Base-by-base conservation (phyloP, 1,139 yeast genomes). In the Protomyces inundatus region DNA sequence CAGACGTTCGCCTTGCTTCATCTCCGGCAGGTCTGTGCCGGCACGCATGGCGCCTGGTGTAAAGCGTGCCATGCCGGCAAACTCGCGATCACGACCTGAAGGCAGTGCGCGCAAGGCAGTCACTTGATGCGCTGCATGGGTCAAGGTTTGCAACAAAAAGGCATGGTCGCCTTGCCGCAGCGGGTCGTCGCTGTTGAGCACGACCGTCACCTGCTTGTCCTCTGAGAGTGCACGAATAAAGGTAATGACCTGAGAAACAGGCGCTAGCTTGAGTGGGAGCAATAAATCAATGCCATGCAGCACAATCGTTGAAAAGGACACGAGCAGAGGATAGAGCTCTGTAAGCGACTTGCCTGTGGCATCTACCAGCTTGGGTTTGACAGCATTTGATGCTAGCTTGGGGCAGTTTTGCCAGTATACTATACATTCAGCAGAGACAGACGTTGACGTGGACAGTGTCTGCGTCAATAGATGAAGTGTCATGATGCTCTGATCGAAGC, bases 31-130 rank as follows among this genome's bases (percentile, higher is more conserved):
- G 35, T 32, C 14, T 4, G 52, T 3, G 10, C 39, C 48, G 36
- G 48, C 16, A 16, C 16, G 30, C 33, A 30, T n/a, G 35, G 56
- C 62, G 23, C 62, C 48, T 5, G 48, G 50, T n/a, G 53, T 37
- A 14, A 52, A 51, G 30, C 62, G 39, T 23, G 37, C 62, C 62
- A 58, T 58, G 39, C 62, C 62, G 10, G 62, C 62, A 34, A 40
- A 58, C 35, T 58, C 62, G 40, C 36, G 14, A 40, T 58, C 62
- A 3, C 62, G 39, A 16, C 62, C 62, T 33, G 56, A 51, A 14
- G 62, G 62, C 32, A 58, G 45, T 6, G 52, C 52, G 4, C 62
- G 40, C 46, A 58, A 14, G 4, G 54, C 50, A 12, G 56, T 52
- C 42, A 58, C 37, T n/a, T 30, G 52, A 14, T 58, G 35, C n/a